A percentile compares a stretch with the other conserved stretches of the same genome.
Evolutionary conservation across 768 basidiomycete species (phyloP).

Genomic region (Lentinula sp.): DNA sequence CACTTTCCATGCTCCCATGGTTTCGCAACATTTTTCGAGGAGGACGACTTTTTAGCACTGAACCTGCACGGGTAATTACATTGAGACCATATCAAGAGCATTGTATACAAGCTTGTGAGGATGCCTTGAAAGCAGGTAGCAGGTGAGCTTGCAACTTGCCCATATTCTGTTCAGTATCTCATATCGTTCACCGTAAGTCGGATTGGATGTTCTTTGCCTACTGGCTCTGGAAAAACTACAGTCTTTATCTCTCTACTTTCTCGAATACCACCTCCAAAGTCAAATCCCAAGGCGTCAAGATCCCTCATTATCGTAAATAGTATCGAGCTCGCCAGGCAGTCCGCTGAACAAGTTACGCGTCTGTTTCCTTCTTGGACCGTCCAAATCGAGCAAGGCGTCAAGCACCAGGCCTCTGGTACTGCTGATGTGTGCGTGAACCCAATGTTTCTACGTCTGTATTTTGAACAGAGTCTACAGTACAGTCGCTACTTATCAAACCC

Average conservation of each 20-base stretch:
- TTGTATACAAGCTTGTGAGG: constrained; percentile 71
- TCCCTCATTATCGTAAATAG: constrained; percentile 86
- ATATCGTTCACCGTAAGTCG: constrained; percentile 30
- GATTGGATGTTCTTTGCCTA: constrained; percentile 67
- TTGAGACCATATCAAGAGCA: constrained; percentile 87
- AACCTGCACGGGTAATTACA: constrained; percentile 18
- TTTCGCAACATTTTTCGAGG: not conserved
- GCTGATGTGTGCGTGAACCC: constrained; percentile 72
- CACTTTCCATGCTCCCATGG: constrained; percentile 2
- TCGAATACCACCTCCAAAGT: constrained; percentile 42
- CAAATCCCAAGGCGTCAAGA: constrained; percentile 38
- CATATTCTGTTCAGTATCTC: constrained; percentile 23
- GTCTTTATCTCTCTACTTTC: constrained; percentile 84
- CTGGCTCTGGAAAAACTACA: constrained; percentile 86
- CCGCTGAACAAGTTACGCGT: constrained; percentile 61
- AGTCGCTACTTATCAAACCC: constrained; percentile 85
- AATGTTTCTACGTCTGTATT: not conserved
- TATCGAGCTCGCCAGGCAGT: constrained; percentile 84
- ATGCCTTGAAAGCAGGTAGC: constrained; percentile 60
- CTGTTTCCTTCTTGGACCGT: constrained; percentile 72
- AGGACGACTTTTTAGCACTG: not conserved
- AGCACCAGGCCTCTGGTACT: constrained; percentile 65
- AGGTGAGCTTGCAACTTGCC: constrained; percentile 17
- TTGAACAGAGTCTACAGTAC: constrained; percentile 40
- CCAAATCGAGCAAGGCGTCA: constrained; percentile 87